Evolutionary conservation across 1,284 basidiomycete species (phyloP).

Genomic region (Ganoderma boninense): DNA sequence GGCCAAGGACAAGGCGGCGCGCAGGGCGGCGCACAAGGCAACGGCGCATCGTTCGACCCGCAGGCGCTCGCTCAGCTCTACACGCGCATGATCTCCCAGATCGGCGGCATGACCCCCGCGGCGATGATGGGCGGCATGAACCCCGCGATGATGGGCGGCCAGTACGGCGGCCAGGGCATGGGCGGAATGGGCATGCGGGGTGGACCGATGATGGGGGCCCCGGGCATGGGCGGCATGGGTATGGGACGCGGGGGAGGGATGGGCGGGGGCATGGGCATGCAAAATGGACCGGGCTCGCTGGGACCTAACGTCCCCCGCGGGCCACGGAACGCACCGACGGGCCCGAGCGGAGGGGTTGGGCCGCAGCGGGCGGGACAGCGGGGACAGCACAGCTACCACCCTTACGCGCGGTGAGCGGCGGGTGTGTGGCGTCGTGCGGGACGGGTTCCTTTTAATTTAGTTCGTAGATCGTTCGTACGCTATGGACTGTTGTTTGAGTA

Average conservation of each 20-base stretch:
- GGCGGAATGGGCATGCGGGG: constrained; percentile 43
- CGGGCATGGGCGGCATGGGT: constrained; percentile 50
- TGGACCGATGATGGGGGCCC: constrained; percentile 37
- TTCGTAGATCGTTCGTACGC: constrained; percentile 17
- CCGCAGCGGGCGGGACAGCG: constrained; percentile 77
- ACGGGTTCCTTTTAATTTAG: not conserved
- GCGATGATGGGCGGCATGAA: constrained; percentile 57
- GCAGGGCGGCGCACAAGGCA: constrained; percentile 28
- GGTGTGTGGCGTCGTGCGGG: not conserved
- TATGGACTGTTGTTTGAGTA: constrained; percentile 28
- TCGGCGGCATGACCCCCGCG: constrained; percentile 59
- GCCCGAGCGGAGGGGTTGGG: constrained; percentile 64
- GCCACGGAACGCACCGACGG: constrained; percentile 65
- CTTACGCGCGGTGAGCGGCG: constrained; percentile 67
- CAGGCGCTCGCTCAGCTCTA: constrained; percentile 83
- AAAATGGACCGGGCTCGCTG: constrained; percentile 43
- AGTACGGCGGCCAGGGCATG: constrained; percentile 38
- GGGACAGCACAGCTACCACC: constrained; percentile 82
- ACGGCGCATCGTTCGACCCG: constrained; percentile 77
- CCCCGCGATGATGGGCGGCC: constrained; percentile 38
- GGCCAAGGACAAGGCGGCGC: constrained; percentile 25
- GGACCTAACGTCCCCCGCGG: constrained; percentile 73
- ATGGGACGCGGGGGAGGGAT: constrained; percentile 53
- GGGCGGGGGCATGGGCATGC: constrained; percentile 43
- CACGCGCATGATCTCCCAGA: constrained; percentile 83